Conservation (phyloP, 2,329 filamentous ascomycete genomes). For the Spiromastix sp. region DNA sequence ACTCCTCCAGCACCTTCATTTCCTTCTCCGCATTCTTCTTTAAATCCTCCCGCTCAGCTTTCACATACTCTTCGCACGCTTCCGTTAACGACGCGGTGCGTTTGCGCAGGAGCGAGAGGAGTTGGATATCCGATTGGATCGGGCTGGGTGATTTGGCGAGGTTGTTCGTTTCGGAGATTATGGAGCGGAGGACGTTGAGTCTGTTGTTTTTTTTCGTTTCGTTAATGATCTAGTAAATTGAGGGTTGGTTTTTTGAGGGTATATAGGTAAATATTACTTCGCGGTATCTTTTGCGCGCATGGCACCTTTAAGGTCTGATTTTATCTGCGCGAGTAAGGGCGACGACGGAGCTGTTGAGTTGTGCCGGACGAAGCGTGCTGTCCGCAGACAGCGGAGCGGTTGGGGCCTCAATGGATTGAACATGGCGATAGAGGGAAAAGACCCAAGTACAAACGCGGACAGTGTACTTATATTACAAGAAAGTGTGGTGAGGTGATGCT, state of each 20-base stretch:
- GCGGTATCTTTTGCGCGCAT: slow-evolving; percentile 40
- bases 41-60: slow-evolving; percentile 33
- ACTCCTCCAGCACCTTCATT: slow-evolving; percentile 34
- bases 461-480: too few relatives aligned
- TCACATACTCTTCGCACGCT: slow-evolving; percentile 31
- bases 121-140: slow-evolving; percentile 36
- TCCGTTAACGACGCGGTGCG: slow-evolving; percentile 27
- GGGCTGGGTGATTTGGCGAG: slow-evolving; percentile 36
- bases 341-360: slow-evolving; percentile 28
- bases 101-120: slow-evolving; percentile 38
- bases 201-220: slow-evolving; percentile 17
- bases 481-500: too few relatives aligned
- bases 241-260: not conserved
- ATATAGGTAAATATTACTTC: slow-evolving; percentile 21
- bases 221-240: slow-evolving; percentile 1
- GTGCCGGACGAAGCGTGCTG: slow-evolving; percentile 24
- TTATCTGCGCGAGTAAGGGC: slow-evolving; percentile 34
- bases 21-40: slow-evolving; percentile 36
- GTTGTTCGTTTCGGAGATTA: slow-evolving; percentile 41
- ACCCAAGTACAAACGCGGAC: not conserved
- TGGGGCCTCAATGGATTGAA: slow-evolving; percentile 22
- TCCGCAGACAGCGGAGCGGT: slow-evolving; percentile 11
- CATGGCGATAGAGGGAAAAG: slow-evolving; percentile 13
- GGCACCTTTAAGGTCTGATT: slow-evolving; percentile 37
- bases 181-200: slow-evolving; percentile 37